phyloP scores from a whole-genome alignment of 164 flowering plant species.

The Sextonia rubra region DNA sequence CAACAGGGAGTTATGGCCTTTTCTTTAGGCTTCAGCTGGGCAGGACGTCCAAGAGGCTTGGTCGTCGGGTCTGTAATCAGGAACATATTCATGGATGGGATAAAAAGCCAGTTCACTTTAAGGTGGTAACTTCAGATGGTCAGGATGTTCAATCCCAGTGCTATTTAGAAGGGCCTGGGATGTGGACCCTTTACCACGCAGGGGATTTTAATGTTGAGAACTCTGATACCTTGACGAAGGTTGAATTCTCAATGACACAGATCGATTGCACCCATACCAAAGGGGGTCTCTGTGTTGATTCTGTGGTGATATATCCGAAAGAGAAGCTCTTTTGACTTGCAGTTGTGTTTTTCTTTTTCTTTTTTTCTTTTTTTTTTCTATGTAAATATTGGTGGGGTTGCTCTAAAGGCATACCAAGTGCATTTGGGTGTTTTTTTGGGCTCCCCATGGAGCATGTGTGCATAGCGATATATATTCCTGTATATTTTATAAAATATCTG shows the following conservation, averaged over 20 bases:
- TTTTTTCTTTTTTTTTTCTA: too few species aligned
- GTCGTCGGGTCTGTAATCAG: slow-evolving; percentile 34
- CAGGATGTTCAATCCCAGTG: slow-evolving; percentile 37
- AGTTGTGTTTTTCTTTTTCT: too few species aligned
- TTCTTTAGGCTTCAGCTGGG: slow-evolving; percentile 69
- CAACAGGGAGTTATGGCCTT: slow-evolving; percentile 47
- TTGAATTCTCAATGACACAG: slow-evolving; percentile 69
- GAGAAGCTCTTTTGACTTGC: slow-evolving; percentile 11
- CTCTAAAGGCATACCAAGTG: background rate
- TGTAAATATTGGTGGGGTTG: background rate
- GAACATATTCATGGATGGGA: slow-evolving; percentile 84
- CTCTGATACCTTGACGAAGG: slow-evolving; percentile 19
- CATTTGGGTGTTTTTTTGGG: background rate
- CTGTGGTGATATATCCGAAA: slow-evolving; percentile 50
- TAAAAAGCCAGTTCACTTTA: slow-evolving; percentile 60
- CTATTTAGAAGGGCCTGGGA: slow-evolving; percentile 37
- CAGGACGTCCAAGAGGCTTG: slow-evolving; percentile 33
- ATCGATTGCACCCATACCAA: slow-evolving; percentile 86
- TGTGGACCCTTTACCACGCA: slow-evolving; percentile 51
- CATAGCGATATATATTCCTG: background rate
- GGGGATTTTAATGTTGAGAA: slow-evolving; percentile 53
- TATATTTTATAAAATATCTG: too few species aligned
- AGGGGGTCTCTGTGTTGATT: slow-evolving; percentile 73
- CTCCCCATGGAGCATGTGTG: slow-evolving; percentile 4
- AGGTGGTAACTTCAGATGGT: slow-evolving; percentile 48